Conservation (phyloP, 306 rosid genomes). For the Medicago truncatula region DNA sequence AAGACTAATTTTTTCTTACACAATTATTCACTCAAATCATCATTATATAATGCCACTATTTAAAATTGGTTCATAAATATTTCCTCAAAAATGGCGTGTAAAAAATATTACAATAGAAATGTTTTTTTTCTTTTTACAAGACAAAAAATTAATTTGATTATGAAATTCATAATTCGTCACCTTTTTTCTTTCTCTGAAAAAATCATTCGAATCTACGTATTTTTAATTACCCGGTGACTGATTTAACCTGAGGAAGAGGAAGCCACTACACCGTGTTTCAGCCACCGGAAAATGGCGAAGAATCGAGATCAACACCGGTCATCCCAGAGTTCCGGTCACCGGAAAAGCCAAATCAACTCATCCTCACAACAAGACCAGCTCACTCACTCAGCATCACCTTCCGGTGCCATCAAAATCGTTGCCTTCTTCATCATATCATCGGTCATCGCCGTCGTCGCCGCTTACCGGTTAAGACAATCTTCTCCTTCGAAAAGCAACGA, state of each 20-base stretch:
- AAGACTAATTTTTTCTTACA: no score
- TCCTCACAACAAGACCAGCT: constrained; percentile 25
- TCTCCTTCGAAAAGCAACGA: constrained; percentile 33
- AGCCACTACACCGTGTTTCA: background rate
- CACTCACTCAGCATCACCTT: constrained; percentile 44
- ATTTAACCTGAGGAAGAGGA: background rate
- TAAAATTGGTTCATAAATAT: no score
- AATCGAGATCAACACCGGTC: constrained; percentile 73
- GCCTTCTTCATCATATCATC: constrained; percentile 61
- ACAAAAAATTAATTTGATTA: no score
- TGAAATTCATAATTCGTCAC: no score
- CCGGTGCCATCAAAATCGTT: constrained; percentile 51
- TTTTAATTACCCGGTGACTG: background rate
- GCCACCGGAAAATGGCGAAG: constrained; percentile 62
- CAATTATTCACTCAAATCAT: no score
- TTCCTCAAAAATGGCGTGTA: no score
- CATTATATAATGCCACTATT: no score
- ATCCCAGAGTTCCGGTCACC: constrained; percentile 45
- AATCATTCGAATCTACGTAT: no score
- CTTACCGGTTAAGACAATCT: constrained; percentile 50
- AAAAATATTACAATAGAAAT: no score
- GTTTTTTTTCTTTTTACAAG: no score
- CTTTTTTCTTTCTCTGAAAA: no score
- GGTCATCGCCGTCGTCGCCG: constrained; percentile 51
- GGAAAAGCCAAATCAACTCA: constrained; percentile 49